These are phyloP conservation scores for Mimosa pudica DNA, from an alignment of 306 rosid species.

Conservation along the genomic window DNA sequence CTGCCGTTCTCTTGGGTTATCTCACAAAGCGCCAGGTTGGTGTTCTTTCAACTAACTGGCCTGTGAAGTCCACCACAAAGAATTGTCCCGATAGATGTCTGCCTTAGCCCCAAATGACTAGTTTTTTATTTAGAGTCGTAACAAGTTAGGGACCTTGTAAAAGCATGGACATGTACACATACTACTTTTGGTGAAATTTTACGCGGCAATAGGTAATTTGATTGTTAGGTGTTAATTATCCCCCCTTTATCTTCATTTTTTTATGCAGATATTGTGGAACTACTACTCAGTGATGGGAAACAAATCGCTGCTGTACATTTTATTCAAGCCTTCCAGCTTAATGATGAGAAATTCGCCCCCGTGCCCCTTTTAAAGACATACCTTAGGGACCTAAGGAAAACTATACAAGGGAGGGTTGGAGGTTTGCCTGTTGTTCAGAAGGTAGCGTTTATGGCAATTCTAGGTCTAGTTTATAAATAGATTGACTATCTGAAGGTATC, in stretches of 20 bases:
- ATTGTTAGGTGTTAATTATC: constrained; percentile 33
- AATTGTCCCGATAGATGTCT: constrained; percentile 52
- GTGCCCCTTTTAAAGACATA: constrained; percentile 73
- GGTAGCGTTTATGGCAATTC: constrained; percentile 42
- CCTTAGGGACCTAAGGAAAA: constrained; percentile 75
- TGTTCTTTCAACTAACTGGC: constrained; percentile 69
- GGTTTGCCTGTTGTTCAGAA: constrained; percentile 50
- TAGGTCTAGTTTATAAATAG: constrained; percentile 19
- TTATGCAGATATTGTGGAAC: constrained; percentile 61
- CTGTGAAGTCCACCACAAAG: constrained; percentile 62
- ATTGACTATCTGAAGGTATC: constrained; percentile 27
- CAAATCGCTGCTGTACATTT: constrained; percentile 70
- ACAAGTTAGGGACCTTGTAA: constrained; percentile 25
- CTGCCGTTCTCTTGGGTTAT: constrained; percentile 84
- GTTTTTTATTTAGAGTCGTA: constrained; percentile 41
- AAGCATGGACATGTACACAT: constrained; percentile 30
- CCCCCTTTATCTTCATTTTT: constrained; percentile 4
- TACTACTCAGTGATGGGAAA: constrained; percentile 53
- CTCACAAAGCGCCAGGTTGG: constrained; percentile 94
- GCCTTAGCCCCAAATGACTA: constrained; percentile 38
- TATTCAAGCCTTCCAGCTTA: constrained; percentile 66
- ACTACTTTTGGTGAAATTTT: constrained; percentile 29
- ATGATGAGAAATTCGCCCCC: constrained; percentile 55
- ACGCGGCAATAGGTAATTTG: constrained; percentile 15
- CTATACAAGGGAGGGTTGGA: constrained; percentile 68